phyloP scores from a whole-genome alignment of 306 rosid genomes.

The Acacia crassicarpa region DNA sequence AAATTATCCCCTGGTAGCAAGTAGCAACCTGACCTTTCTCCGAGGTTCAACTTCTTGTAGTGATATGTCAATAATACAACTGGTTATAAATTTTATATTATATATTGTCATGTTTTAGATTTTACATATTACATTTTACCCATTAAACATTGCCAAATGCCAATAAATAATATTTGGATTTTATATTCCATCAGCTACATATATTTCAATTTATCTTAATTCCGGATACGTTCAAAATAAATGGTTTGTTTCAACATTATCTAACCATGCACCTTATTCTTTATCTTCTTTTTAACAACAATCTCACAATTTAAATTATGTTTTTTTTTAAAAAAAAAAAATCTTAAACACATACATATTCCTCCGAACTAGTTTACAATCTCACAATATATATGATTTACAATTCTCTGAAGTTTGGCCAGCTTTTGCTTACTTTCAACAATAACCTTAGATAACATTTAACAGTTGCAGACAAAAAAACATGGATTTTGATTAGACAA shows the following conservation, averaged over 20 bases:
- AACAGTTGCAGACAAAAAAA: not conserved
- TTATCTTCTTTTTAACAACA: not conserved
- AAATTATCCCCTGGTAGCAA: no score
- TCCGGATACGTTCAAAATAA: not conserved
- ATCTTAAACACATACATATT: not conserved
- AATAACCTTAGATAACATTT: not conserved
- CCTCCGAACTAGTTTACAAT: not conserved
- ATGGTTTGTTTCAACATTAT: not conserved
- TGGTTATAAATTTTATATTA: not conserved
- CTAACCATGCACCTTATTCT: not conserved
- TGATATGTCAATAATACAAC: not conserved
- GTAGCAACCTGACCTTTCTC: no score
- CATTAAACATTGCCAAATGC: not conserved
- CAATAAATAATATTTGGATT: not conserved
- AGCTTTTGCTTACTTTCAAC: not conserved
- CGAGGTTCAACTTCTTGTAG: no score
- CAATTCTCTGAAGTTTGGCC: not conserved
- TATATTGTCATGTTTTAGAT: not conserved
- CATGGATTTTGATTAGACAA: not conserved
- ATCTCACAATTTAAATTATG: not conserved
- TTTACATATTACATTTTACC: not conserved
- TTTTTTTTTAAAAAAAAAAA: not conserved
- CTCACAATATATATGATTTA: no score
- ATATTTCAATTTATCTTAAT: no score
- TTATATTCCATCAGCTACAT: not conserved